Conservation (phyloP, 1,139 yeast species). For the Debaryomyces sp. region DNA sequence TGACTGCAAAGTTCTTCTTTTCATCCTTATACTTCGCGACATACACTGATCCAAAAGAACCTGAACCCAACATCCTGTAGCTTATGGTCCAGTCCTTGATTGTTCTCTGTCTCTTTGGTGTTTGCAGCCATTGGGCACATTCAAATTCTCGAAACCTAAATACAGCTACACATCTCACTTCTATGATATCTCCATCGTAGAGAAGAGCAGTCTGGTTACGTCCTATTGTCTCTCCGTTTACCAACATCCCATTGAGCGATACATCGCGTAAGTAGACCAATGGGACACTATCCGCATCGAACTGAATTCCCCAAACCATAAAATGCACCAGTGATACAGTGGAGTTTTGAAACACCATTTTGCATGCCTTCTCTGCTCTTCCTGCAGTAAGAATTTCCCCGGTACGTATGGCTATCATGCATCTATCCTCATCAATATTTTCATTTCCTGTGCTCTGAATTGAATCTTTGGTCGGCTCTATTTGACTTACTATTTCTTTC, state of each 20-base stretch:
- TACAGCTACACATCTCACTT: constrained; percentile 34
- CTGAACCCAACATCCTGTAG: constrained; percentile 52
- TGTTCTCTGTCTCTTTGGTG: neutral
- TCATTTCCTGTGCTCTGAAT: neutral
- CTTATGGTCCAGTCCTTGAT: constrained; percentile 44
- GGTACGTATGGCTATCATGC: constrained; percentile 12
- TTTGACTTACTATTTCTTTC: neutral
- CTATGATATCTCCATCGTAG: constrained; percentile 46
- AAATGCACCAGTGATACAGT: constrained; percentile 48
- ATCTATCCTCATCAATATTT: neutral
- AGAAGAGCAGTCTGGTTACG: constrained; percentile 38
- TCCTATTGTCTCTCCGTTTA: constrained; percentile 41
- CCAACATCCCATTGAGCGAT: constrained; percentile 56
- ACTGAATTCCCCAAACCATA: constrained; percentile 49
- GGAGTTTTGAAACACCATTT: constrained; percentile 15
- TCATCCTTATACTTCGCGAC: constrained; percentile 25
- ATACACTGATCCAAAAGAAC: constrained; percentile 61
- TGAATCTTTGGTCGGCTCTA: neutral
- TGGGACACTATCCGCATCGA: constrained; percentile 51
- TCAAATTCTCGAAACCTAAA: constrained; percentile 17
- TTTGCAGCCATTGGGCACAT: neutral
- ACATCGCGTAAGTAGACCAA: constrained; percentile 55
- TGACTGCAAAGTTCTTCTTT: constrained; percentile 49
- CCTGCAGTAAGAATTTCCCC: constrained; percentile 19
- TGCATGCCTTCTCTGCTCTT: constrained; percentile 12